phyloP scores from a whole-genome alignment of 192 early-diverging fungal species.

The Podila horticola region DNA sequence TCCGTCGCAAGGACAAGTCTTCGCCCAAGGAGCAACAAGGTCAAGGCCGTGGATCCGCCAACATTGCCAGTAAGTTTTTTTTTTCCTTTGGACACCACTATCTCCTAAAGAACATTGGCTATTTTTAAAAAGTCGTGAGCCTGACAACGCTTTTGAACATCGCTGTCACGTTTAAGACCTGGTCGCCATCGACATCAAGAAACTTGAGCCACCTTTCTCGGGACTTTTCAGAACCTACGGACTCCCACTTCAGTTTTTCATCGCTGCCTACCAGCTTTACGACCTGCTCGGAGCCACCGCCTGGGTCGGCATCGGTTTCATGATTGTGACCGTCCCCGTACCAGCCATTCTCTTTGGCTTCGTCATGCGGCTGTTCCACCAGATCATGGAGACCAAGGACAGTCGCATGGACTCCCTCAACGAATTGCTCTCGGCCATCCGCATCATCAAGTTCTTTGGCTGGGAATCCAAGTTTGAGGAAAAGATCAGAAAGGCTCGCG shows the following conservation, averaged over 20 bases:
- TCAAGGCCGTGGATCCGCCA: slow-evolving; percentile 7
- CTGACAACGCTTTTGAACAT: too few relatives aligned
- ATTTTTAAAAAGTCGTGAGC: too few relatives aligned
- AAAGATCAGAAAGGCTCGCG: slow-evolving; percentile 69
- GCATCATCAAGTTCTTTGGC: slow-evolving; percentile 93
- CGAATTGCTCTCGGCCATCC: slow-evolving; percentile 57
- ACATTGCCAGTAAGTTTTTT: slow-evolving; percentile 16
- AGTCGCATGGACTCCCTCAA: slow-evolving; percentile 83
- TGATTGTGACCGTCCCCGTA: slow-evolving; percentile 73
- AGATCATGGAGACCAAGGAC: slow-evolving; percentile 72
- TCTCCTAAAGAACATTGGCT: too few relatives aligned
- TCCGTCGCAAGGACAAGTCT: slow-evolving; percentile 55
- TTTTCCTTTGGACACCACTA: too few relatives aligned
- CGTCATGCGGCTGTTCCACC: slow-evolving; percentile 58
- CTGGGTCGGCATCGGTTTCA: slow-evolving; percentile 76
- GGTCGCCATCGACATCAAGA: slow-evolving; percentile 39
- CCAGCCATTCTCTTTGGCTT: slow-evolving; percentile 54
- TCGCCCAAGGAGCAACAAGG: slow-evolving; percentile 30
- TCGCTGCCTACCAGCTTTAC: slow-evolving; percentile 76
- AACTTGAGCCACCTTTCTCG: slow-evolving; percentile 19
- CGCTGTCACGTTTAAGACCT: neutral
- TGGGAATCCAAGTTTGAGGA: slow-evolving; percentile 82
- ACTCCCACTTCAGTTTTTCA: slow-evolving; percentile 70
- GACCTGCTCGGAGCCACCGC: slow-evolving; percentile 81
- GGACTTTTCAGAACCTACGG: slow-evolving; percentile 57